Evolutionary conservation across 2,329 filamentous ascomycete species (phyloP).

Genomic region (Cercospora sp.): DNA sequence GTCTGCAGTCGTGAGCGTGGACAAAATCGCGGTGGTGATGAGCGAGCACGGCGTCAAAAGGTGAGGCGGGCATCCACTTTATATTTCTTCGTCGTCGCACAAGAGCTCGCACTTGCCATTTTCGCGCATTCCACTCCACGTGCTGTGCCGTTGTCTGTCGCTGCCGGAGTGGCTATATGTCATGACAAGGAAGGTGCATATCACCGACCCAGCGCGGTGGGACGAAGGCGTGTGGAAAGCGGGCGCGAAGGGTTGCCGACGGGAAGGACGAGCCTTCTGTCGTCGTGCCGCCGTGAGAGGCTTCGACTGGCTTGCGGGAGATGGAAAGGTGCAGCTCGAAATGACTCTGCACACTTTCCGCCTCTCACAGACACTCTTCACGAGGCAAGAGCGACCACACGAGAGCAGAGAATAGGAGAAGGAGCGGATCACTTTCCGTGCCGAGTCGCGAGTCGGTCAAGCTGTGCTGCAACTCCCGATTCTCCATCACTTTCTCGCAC

Average conservation of each 20-base stretch:
- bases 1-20: neutral
- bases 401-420: neutral
- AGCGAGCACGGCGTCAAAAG: constrained; percentile 6
- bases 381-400: neutral
- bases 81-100: neutral
- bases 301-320: neutral
- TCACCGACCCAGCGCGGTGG: neutral
- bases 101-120: neutral
- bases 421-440: neutral
- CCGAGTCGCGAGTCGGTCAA: neutral
- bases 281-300: neutral
- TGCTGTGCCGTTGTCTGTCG: constrained; percentile 9
- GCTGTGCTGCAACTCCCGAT: neutral
- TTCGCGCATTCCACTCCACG: neutral
- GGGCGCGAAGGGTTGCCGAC: neutral
- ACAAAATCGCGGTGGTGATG: neutral
- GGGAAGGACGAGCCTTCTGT: neutral
- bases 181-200: neutral
- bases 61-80: constrained; percentile 1
- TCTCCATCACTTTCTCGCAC: neutral
- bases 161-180: neutral
- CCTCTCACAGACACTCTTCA: neutral
- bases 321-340: neutral
- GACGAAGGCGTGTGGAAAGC: neutral
- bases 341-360: neutral